Base-by-base conservation (phyloP, 108 stramenopile genomes). In the Skeletonema potamos region DNA sequence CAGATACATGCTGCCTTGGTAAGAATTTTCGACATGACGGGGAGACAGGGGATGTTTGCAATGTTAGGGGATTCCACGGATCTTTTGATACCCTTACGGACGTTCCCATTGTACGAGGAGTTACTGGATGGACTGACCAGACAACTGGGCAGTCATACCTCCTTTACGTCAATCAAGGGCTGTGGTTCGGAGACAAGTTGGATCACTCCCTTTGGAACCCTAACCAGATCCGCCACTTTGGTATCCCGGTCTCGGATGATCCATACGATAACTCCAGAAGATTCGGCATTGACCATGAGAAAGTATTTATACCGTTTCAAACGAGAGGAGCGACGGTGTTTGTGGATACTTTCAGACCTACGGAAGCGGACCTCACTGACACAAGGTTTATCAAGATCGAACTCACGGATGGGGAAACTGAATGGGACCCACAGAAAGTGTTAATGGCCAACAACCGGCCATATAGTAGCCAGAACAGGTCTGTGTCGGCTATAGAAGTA, bases 141-240 rank as follows among this genome's bases (percentile, higher is more conserved):
- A 22, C 3, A 8, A 22, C 8, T 30, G 65, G 65, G 10, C 15
- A 26, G 13, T 34, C 12, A 2, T 73, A 73, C 51, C 64, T 73
- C 18, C 9, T 73, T 0, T 30, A 65, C 0, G 13, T 73, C 15
- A 73, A 73, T 26, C 63, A 73, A 27, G 72, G 51, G 0, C 46
- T 73, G 4, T 73, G 43, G 28, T 65, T 66, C 51, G 71, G 71
- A 0, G 6, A 4, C 1, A 27, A 8, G 1, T 37, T 72, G 54
- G 64, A 65, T 27, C 71, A 72, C 33, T 72, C 71, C 1, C 41
- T 74, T 3, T 34, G 60, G 9, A 76, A 76, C 17, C 74, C 74
- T 17, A 76, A 77, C 28, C 76, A 70, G 33, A 8, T 44, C 2
- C 62, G 76, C 0, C 15, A 27, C 26, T 66, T 48, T 37, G 65